phyloP scores from a whole-genome alignment of 257 asterid species.

The Craterostigma plantagineum region DNA sequence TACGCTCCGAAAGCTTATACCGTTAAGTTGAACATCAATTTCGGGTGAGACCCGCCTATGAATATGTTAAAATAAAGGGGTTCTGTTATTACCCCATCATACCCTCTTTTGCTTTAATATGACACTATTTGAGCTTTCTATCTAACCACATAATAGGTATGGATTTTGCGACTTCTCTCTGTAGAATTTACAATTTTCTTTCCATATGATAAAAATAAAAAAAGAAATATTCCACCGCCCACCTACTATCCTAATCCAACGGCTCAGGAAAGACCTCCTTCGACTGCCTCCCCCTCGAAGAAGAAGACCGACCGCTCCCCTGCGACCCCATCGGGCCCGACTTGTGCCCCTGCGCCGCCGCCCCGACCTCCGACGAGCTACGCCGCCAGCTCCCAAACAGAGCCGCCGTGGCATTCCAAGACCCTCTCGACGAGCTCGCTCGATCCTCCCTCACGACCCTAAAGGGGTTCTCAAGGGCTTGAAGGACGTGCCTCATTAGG shows the following conservation, averaged over 20 bases:
- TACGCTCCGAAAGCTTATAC: constrained; percentile 76
- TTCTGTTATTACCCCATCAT: not conserved
- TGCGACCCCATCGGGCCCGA: constrained; percentile 25
- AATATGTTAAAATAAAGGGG: not conserved
- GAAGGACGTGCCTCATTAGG: constrained; percentile 72
- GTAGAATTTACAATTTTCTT: no score
- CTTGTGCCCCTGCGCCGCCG: no score
- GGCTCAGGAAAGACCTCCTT: constrained; percentile 81
- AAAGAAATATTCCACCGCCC: no score
- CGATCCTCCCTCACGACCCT: constrained; percentile 83
- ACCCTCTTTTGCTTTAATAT: no score
- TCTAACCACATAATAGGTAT: no score
- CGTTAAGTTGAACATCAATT: constrained; percentile 17
- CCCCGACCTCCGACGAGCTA: constrained; percentile 54
- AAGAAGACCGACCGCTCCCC: constrained; percentile 17
- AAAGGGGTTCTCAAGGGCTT: constrained; percentile 79
- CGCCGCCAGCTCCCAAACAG: constrained; percentile 86
- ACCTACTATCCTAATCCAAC: constrained; percentile 9
- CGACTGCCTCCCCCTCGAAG: constrained; percentile 41
- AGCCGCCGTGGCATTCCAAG: constrained; percentile 8
- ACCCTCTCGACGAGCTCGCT: constrained; percentile 83
- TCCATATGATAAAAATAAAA: no score
- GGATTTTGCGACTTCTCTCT: no score
- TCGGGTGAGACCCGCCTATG: not conserved
- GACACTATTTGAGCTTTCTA: no score